Percentiles rank a stretch among this genome's conserved stretches.
Conservation (phyloP, 345 rosid genomes). For the Alliaria petiolata region DNA sequence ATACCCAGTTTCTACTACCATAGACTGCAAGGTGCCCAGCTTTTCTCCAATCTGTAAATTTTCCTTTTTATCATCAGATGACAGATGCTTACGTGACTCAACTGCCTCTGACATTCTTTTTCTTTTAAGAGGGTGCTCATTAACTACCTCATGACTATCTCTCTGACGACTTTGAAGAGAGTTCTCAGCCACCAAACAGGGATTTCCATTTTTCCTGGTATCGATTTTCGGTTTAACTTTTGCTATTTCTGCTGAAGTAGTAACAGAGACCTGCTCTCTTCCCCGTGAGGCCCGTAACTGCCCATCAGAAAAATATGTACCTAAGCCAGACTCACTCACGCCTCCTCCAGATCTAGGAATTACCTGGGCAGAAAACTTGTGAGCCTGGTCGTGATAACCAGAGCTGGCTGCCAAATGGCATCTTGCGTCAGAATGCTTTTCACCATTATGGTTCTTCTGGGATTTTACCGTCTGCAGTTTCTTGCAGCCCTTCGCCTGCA, state of each 20-base stretch:
- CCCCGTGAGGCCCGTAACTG: conserved; percentile 87
- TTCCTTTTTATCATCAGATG: conserved; percentile 44
- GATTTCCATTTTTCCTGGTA: conserved; percentile 34
- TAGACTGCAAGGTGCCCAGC: conserved; percentile 38
- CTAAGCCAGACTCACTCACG: conserved; percentile 56
- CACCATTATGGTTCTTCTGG: conserved; percentile 26
- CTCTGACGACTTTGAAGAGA: conserved; percentile 23
- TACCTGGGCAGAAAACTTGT: conserved; percentile 24
- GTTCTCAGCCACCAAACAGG: conserved; percentile 48
- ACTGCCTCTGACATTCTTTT: conserved; percentile 43
- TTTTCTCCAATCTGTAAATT: conserved; percentile 46
- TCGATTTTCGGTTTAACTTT: conserved; percentile 44
- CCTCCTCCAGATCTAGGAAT: conserved; percentile 34
- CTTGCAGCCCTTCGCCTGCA: conserved; percentile 34
- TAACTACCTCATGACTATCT: conserved; percentile 25
- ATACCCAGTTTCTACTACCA: conserved; percentile 31
- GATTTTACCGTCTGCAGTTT: conserved; percentile 29
- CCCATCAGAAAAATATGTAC: conserved; percentile 92
- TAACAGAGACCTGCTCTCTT: conserved; percentile 44
- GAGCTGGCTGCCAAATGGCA: conserved; percentile 27
- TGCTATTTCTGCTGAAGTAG: conserved; percentile 40
- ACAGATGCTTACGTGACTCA: conserved; percentile 40
- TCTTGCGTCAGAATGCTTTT: conserved; percentile 40
- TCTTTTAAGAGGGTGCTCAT: conserved; percentile 40
- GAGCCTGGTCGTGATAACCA: conserved; percentile 31